Percentiles rank a stretch among this genome's conserved stretches.
Evolutionary conservation across 257 asterid species (phyloP).

Genomic region (Marsdenia floribunda): DNA sequence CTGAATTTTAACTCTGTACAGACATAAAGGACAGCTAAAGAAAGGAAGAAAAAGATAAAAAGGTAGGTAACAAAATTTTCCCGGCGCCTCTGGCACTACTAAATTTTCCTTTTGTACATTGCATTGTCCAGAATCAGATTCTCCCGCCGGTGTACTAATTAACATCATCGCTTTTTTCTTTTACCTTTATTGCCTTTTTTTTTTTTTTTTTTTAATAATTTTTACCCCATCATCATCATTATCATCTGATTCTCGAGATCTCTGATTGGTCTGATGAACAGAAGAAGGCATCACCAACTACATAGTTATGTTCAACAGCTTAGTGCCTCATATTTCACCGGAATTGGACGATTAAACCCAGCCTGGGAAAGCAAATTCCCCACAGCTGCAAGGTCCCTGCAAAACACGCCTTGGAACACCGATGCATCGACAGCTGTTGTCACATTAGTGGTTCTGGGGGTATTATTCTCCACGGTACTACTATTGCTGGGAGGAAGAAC

Average conservation of each 20-base stretch:
- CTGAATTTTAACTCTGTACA: conserved; percentile 41
- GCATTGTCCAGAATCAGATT: conserved; percentile 32
- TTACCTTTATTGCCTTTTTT: not conserved
- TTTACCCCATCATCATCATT: no score
- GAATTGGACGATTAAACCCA: conserved; percentile 67
- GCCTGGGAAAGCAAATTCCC: conserved; percentile 67
- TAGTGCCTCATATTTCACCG: conserved; percentile 75
- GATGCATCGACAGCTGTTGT: conserved; percentile 39
- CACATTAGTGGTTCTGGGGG: not conserved
- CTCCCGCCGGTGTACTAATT: conserved; percentile 35
- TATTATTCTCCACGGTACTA: conserved; percentile 29
- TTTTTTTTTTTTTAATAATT: not conserved
- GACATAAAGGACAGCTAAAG: conserved; percentile 11
- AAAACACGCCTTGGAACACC: conserved; percentile 75
- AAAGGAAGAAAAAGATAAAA: not conserved
- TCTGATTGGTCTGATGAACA: not conserved
- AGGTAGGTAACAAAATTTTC: conserved; percentile 47
- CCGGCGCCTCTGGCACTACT: conserved; percentile 27
- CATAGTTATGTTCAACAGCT: conserved; percentile 46
- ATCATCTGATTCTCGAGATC: conserved; percentile 1
- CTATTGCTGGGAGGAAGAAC: not conserved
- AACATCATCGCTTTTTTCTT: not conserved
- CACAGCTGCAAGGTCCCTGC: conserved; percentile 78
- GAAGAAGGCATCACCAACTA: not conserved
- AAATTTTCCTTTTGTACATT: conserved; percentile 36